phyloP scores from a whole-genome alignment of 441 rosid genomes.

The Syzygium malaccense region DNA sequence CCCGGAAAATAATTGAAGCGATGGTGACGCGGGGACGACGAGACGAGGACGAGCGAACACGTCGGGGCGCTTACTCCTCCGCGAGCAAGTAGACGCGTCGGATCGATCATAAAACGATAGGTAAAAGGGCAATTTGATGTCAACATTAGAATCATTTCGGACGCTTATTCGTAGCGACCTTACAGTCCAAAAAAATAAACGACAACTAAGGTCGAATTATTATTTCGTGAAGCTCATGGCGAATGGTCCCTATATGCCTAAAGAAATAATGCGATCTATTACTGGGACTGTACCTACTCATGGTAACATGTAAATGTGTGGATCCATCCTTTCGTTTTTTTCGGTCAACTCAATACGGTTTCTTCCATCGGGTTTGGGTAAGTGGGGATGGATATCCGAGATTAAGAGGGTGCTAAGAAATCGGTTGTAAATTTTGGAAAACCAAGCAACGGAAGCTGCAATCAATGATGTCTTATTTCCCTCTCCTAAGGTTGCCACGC shows the following conservation, averaged over 20 bases:
- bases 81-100: neutral
- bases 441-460: neutral
- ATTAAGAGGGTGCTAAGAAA: neutral
- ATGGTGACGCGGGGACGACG: neutral
- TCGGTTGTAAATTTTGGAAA: neutral
- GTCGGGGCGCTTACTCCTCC: neutral
- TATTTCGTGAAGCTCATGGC: neutral
- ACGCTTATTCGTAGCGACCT: neutral
- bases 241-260: neutral
- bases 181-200: neutral
- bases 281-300: neutral
- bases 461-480: neutral
- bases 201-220: neutral
- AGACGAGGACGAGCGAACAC: fast-evolving
- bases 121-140: neutral
- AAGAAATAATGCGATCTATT: neutral
- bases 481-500: neutral
- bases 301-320: neutral
- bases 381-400: neutral
- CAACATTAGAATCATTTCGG: neutral
- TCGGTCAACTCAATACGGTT: neutral
- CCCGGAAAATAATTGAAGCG: neutral
- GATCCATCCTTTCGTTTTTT: neutral
- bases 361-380: neutral
- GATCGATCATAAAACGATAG: neutral